These are phyloP conservation scores for Capsella rubella DNA, from an alignment of 441 rosid genomes.

Conservation along the genomic window DNA sequence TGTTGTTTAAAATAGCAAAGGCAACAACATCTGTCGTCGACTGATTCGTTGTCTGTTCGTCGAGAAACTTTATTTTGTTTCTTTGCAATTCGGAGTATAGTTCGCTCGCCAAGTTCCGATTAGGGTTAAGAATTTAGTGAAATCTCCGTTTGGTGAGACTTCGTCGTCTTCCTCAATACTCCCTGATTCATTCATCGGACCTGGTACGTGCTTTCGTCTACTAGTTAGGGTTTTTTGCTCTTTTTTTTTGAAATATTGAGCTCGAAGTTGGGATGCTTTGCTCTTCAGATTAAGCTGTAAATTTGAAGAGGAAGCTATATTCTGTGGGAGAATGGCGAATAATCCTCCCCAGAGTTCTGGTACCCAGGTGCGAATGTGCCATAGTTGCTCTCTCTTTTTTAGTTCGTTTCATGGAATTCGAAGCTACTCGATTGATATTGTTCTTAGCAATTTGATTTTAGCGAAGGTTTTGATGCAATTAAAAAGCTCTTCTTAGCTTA, in stretches of 20 bases:
- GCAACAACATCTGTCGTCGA: not conserved
- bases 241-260: not conserved
- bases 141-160: conserved; percentile 17
- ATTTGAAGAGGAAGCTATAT: conserved; percentile 33
- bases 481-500: not conserved
- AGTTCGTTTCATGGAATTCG: conserved; percentile 13
- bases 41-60: not conserved
- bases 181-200: conserved; percentile 16
- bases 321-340: conserved; percentile 64
- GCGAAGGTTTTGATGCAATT: not conserved
- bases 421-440: not conserved
- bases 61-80: not conserved
- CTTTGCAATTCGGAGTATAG: not conserved
- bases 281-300: conserved; percentile 40
- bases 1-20: conserved; percentile 7
- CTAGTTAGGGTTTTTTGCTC: conserved; percentile 27
- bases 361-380: conserved; percentile 56
- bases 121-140: conserved; percentile 19
- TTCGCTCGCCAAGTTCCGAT: conserved; percentile 1
- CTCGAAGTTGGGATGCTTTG: conserved; percentile 19
- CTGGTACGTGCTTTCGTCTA: conserved; percentile 12
- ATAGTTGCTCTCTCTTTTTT: conserved; percentile 19
- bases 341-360: conserved; percentile 69
- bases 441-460: not conserved
- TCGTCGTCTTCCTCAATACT: not conserved